Evolutionary conservation across 106 monocot genomes (phyloP).

Genomic region (Dactylorhiza incarnata): DNA sequence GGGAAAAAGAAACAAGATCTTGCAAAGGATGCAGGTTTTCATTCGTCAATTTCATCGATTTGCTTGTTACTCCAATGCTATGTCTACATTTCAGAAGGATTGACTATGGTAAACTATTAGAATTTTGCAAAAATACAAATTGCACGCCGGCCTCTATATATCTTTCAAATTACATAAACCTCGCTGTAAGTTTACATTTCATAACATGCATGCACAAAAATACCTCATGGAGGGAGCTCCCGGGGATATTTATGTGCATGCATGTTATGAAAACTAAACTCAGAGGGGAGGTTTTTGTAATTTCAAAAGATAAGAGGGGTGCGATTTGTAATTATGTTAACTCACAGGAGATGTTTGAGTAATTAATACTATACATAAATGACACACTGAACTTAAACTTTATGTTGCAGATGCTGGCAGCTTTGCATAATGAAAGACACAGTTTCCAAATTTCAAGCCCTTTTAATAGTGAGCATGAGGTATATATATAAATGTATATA

Average conservation of each 20-base stretch:
- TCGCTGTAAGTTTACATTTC: too few relatives aligned
- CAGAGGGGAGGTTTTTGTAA: too few relatives aligned
- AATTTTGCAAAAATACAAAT: neutral
- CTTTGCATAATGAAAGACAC: constrained; percentile 53
- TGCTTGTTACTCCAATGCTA: constrained; percentile 77
- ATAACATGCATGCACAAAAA: too few relatives aligned
- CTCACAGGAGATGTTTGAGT: too few relatives aligned
- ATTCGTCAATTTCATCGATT: constrained; percentile 33
- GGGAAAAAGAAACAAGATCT: constrained; percentile 79
- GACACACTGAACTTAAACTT: neutral
- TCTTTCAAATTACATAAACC: too few relatives aligned
- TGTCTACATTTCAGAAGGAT: constrained; percentile 67
- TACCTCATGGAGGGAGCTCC: too few relatives aligned
- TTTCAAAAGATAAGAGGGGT: too few relatives aligned
- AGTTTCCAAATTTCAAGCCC: constrained; percentile 43
- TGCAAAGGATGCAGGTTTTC: constrained; percentile 31
- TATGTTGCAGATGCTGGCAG: constrained; percentile 74
- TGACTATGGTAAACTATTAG: constrained; percentile 51
- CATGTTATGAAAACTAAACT: too few relatives aligned
- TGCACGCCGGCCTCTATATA: too few relatives aligned
- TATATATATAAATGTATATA: constrained; percentile 5
- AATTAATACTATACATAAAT: too few relatives aligned
- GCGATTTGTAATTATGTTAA: too few relatives aligned
- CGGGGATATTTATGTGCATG: too few relatives aligned
- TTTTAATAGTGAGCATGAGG: constrained; percentile 90